Evolutionary conservation across 352 stramenopile species (phyloP).

Genomic region (Pythium brassicae): DNA sequence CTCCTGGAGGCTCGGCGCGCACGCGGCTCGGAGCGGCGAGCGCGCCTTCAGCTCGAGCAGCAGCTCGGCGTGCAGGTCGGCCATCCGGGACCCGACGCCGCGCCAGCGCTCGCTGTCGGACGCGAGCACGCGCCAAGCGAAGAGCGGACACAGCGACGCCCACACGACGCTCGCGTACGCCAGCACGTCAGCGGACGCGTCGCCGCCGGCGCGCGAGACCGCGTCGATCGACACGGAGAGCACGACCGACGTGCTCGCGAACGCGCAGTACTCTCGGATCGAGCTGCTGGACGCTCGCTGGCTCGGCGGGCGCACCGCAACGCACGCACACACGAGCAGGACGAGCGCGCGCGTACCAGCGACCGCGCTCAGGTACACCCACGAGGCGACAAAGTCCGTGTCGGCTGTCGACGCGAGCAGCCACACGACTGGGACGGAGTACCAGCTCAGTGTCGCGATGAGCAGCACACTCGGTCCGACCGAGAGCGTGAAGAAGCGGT

Average conservation of each 20-base stretch:
- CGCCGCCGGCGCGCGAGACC: not conserved
- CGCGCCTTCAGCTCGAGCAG: not conserved
- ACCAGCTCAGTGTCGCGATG: slow-evolving; percentile 26
- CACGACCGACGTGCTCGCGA: slow-evolving; percentile 17
- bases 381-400: not conserved
- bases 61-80: not conserved
- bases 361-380: not conserved
- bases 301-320: slow-evolving; percentile 14
- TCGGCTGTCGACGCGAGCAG: not conserved
- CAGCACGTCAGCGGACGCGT: not conserved
- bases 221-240: slow-evolving; percentile 12
- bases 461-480: slow-evolving; percentile 26
- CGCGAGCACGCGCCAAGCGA: slow-evolving; percentile 49
- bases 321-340: slow-evolving; percentile 19
- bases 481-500: slow-evolving; percentile 24
- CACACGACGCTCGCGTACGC: slow-evolving; percentile 11
- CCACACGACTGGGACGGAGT: slow-evolving; percentile 27
- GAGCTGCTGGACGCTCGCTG: slow-evolving; percentile 1
- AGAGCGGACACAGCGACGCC: slow-evolving; percentile 23
- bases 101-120: slow-evolving; percentile 49
- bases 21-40: slow-evolving; percentile 14
- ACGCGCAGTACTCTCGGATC: slow-evolving; percentile 5
- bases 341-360: not conserved
- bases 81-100: slow-evolving; percentile 18
- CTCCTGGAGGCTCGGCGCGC: slow-evolving; percentile 20